Evolutionary conservation across 1,284 basidiomycete species (phyloP).

Genomic region (Puccinia brachypodii): DNA sequence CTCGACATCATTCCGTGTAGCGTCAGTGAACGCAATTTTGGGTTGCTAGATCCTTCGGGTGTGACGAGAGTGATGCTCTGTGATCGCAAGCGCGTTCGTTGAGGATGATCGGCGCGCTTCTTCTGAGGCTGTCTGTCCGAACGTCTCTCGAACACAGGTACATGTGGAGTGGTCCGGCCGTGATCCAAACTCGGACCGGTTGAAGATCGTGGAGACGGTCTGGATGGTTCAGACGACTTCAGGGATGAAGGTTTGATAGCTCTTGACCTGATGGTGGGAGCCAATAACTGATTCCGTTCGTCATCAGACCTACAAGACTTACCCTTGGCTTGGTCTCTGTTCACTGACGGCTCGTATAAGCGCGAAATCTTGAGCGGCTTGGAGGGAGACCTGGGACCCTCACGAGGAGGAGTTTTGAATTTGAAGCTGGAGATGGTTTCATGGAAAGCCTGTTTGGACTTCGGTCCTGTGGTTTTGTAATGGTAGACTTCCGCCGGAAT

Average conservation of each 20-base stretch:
- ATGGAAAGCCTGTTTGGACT: neutral
- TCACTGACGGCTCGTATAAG: constrained; percentile 4
- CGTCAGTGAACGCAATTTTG: neutral
- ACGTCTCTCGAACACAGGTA: neutral
- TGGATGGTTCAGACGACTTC: neutral
- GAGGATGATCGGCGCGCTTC: neutral
- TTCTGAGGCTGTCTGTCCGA: neutral
- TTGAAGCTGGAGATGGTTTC: constrained; percentile 11
- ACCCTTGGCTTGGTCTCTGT: neutral
- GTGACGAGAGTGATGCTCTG: neutral
- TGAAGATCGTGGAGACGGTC: neutral
- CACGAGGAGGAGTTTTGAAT: neutral
- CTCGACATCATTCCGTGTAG: neutral
- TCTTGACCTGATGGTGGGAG: constrained; percentile 6
- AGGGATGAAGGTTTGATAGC: constrained; percentile 5
- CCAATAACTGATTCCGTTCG: neutral
- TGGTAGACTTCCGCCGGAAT: constrained; percentile 16
- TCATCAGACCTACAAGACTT: neutral
- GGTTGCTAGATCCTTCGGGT: neutral
- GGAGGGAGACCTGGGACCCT: neutral
- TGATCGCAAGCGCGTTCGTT: neutral
- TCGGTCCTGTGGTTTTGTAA: neutral
- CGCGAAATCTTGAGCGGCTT: neutral
- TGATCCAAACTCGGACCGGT: neutral
- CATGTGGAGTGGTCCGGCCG: neutral